Base-by-base conservation (phyloP, 2,329 filamentous ascomycete genomes). In the Sclerotinia nivalis region DNA sequence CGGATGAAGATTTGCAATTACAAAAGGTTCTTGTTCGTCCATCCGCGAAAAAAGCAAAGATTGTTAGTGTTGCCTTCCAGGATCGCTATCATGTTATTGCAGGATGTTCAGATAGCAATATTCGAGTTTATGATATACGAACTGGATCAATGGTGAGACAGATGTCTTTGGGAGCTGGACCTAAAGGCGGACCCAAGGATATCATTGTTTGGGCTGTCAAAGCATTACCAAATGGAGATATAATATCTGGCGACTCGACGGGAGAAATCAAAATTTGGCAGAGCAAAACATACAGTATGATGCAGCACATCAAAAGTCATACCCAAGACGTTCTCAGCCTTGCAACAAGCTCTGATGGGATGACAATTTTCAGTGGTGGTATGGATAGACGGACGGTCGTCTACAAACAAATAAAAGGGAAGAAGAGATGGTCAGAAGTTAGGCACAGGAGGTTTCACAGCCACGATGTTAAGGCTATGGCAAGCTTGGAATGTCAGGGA, bases 21-120 rank as follows among this genome's bases (percentile, higher is more conserved):
- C 86, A 94, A 77, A 88, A 88, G 75, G 87, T 93, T 54, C 83
- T 98, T 70, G 86, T 91, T 54, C 86, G 92, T 73, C 90, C 93
- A 2, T 89, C 92, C 2, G 90, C 90, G 43, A 96, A 95, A 82
- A 94, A 91, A 81, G 89, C 93, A 47, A 90, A 95, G 77, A 95
- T 97, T 78, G 89, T 98, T 76, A 97, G 93, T 82, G 89, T 99
- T 73, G 88, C 91, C 34, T 99, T 96, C 81, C 93, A 97, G 81
- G 91, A 92, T 74, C 89, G 91, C 70, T 88, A 95, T 77, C 88
- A 89, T 47, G 89, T 95, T 70, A 88, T 97, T 55, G 93, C 95
- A 49, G 96, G 96, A 31, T 98, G 96, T 79, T 95, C 93, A n/a
- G 95, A 99, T 82, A 94, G 93, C 80, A 93, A 89, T n/a, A 96